Evolutionary conservation across 2,329 filamentous ascomycete species (phyloP), one percentile per base, ranked within the genome.

Genomic region (Zasmidium cellare): DNA sequence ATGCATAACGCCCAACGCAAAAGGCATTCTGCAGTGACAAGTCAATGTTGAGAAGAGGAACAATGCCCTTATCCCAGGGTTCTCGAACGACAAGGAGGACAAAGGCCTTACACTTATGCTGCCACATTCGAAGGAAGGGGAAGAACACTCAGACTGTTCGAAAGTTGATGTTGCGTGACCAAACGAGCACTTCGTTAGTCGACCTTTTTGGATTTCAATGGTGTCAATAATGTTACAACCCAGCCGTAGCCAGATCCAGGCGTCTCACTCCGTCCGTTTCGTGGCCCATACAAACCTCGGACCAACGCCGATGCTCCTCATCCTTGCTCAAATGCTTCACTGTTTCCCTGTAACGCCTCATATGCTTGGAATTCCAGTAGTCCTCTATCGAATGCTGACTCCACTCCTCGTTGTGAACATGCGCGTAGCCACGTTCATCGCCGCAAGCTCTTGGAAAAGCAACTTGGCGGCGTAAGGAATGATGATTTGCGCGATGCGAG

Each of bases 381-480:
- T 7, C 25, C 45, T 58, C 55, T 66, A 69, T 25, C 70, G 62
- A 58, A 72, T 70, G 51, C 60, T 66, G 35, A 72, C 59, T 12
- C 70, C 70, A 62, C 67, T 70, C 50, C 69, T 60, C 52, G 69
- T 66, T n/a, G 93, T 97, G 75, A 96, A 99, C 92, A 99, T 93
- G 74, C 94, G 88, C 28, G 93, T 89, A 11, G 94, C 93, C 75
- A 99, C 97, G 76, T 97, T 97, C 94, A 99, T 99, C 51, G 92
- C 88, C 72, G 92, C 91, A 67, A 99, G 80, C 80, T 99, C 94
- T 80, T 99, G 94, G 87, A 99, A 99, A 51, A 99, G 85, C 51
- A 99, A 83, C 80, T 99, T 99, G 60, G 94, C 94, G 2, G 94
- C 94, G 73, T 99, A 99, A 0, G 94, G 94, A 65, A 99, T 96